These are phyloP conservation scores for Podospora conica DNA, from an alignment of 495 filamentous ascomycete genomes.

Conservation along the genomic window DNA sequence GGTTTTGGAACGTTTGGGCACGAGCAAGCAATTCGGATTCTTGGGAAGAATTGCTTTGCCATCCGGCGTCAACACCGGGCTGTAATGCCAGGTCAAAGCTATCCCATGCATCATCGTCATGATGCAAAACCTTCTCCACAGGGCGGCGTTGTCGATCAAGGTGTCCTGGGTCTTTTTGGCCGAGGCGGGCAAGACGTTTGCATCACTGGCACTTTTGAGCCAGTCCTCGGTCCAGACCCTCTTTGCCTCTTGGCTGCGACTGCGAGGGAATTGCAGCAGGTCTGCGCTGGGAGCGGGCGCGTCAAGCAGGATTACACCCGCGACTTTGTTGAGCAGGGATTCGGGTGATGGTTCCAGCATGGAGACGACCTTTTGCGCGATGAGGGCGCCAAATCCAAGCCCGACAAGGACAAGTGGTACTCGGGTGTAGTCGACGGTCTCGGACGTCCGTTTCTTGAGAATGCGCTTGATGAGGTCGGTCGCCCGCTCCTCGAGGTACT, in stretches of 20 bases:
- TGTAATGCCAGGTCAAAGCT: slow-evolving; percentile 9
- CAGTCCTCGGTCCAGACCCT: slow-evolving; percentile 16
- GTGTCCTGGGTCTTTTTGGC: not conserved
- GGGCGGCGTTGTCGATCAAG: slow-evolving; percentile 5
- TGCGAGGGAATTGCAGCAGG: slow-evolving; percentile 5
- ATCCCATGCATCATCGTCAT: not conserved
- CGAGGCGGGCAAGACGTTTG: not conserved
- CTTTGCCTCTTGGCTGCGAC: slow-evolving; percentile 13
- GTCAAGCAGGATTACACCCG: slow-evolving; percentile 11
- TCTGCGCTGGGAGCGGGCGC: slow-evolving; percentile 6
- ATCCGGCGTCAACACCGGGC: not conserved
- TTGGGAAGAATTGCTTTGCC: slow-evolving; percentile 2
- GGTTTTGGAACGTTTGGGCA: slow-evolving; percentile 10
- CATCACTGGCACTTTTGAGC: slow-evolving; percentile 4
- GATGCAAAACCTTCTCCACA: slow-evolving; percentile 8
- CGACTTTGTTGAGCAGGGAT: slow-evolving; percentile 1
- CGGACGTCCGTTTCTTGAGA: slow-evolving; percentile 6
- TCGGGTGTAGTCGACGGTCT: slow-evolving; percentile 7
- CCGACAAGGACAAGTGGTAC: slow-evolving; percentile 12
- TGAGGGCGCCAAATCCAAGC: slow-evolving; percentile 12
- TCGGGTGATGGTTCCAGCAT: not conserved
- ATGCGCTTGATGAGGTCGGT: slow-evolving; percentile 5
- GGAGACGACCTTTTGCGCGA: slow-evolving; percentile 6
- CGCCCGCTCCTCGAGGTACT: slow-evolving; percentile 10
- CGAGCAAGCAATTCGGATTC: not conserved